Base-by-base conservation (phyloP, 495 filamentous ascomycete genomes). In the Annulohypoxylon moriforme region DNA sequence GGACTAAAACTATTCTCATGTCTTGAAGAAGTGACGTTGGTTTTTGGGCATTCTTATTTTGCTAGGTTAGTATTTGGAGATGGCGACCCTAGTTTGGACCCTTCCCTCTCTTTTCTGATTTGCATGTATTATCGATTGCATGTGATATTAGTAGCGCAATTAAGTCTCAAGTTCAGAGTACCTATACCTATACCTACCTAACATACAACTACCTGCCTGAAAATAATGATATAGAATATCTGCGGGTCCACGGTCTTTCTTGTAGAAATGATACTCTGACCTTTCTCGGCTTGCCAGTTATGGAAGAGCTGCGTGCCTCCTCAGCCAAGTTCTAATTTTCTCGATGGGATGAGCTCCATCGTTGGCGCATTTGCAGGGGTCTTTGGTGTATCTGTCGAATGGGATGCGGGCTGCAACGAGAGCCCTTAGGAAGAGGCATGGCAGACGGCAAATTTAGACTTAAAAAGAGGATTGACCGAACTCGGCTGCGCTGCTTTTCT, bases 51-150 rank as follows among this genome's bases (percentile, higher is more conserved):
- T 14, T 14, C 11, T n/a, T n/a, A n/a, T n/a, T n/a, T n/a, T n/a
- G n/a, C 36, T 40, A 20, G 20, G n/a, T 7, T 50, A 13, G 0
- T 9, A 47, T 24, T 22, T 47, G 44, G 10, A 24, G 44, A 58
- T 58, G n/a, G 6, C 38, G 9, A 11, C 31, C 36, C 61, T 46
- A 29, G 56, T 50, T 50, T 59, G 33, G 50, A 33, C 22, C 50
- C 16, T 14, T 33, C 24, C n/a, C 9, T 29, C 18, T 56, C 27
- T 8, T 16, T 22, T 29, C 36, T 40, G 36, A 40, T 40, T 20
- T 8, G 20, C 6, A 20, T 34, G 58, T 46, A 61, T 56, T 69
- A 58, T 63, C 14, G 31, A 69, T 69, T 50, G 40, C 66, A 69
- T 69, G 66, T 69, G 66, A 69, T 46, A 50, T 22, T 44, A 13